Evolutionary conservation across 495 filamentous ascomycete genomes (phyloP).

Genomic region (Bathelium albidoporum): DNA sequence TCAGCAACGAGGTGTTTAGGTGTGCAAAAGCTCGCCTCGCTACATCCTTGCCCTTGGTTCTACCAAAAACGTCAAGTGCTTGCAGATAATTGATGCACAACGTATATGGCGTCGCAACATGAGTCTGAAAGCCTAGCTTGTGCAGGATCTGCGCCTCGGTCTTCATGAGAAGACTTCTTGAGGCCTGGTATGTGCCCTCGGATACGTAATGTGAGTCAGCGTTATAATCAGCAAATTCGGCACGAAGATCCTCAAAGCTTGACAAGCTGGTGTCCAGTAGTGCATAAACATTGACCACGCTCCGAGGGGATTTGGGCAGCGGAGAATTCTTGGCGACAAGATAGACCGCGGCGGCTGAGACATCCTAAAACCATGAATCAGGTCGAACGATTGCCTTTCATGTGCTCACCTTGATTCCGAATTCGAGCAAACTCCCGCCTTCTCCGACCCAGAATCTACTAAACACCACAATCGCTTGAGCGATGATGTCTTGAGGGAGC

Average conservation of each 20-base stretch:
- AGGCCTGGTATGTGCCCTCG: slow-evolving; percentile 56
- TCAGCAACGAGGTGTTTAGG: slow-evolving; percentile 73
- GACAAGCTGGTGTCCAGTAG: slow-evolving; percentile 42
- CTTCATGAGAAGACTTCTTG: slow-evolving; percentile 51
- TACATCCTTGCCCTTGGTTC: slow-evolving; percentile 34
- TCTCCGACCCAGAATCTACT: slow-evolving; percentile 78
- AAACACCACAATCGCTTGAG: slow-evolving; percentile 78
- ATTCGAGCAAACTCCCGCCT: slow-evolving; percentile 50
- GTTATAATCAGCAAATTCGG: background rate
- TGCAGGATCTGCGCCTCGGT: slow-evolving; percentile 67
- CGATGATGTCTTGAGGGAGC: slow-evolving; percentile 79
- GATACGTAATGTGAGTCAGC: slow-evolving; percentile 41
- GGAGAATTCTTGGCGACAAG: slow-evolving; percentile 76
- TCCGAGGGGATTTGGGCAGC: slow-evolving; percentile 62
- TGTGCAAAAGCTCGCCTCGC: slow-evolving; percentile 58
- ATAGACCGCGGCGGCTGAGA: slow-evolving; percentile 73
- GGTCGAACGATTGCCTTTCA: background rate
- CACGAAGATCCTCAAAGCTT: background rate
- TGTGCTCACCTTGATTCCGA: slow-evolving; percentile 42
- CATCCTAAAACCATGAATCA: slow-evolving; percentile 43
- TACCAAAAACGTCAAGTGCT: slow-evolving; percentile 54
- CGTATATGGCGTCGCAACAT: slow-evolving; percentile 73
- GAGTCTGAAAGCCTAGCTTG: slow-evolving; percentile 67
- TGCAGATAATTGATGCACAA: slow-evolving; percentile 91
- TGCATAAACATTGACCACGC: slow-evolving; percentile 70